Evolutionary conservation across 2,329 filamentous ascomycete species (phyloP).

Genomic region (Hypoxylon sp.): DNA sequence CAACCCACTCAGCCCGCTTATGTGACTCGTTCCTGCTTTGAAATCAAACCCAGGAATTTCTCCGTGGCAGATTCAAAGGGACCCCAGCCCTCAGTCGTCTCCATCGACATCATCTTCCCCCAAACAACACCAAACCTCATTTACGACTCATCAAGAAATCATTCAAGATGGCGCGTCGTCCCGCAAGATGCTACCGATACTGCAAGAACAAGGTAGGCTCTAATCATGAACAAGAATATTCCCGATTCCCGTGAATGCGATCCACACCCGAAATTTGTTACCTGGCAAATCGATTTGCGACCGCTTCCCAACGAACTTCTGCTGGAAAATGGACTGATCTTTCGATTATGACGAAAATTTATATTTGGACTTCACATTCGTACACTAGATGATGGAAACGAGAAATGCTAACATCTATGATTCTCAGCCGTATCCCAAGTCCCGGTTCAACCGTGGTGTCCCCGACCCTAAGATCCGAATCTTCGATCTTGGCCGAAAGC

Average conservation of each 20-base stretch:
- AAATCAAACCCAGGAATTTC: constrained; percentile 61
- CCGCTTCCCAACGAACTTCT: constrained; percentile 1
- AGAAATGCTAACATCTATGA: constrained; percentile 69
- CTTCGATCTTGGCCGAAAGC: constrained; percentile 99
- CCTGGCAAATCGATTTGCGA: constrained; percentile 27
- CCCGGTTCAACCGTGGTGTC: constrained; percentile 99
- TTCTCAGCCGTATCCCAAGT: constrained; percentile 94
- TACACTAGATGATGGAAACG: constrained; percentile 2
- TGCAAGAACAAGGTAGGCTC: constrained; percentile 99
- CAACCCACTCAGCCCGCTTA: constrained; percentile 42
- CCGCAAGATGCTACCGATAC: constrained; percentile 99
- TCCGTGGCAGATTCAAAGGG: constrained; percentile 49
- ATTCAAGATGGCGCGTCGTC: constrained; percentile 98
- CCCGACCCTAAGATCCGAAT: constrained; percentile 88
- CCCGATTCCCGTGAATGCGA: constrained; percentile 15
- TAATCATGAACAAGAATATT: constrained; percentile 19
- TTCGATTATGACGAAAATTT: constrained; percentile 10
- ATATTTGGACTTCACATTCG: neutral
- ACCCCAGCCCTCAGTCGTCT: constrained; percentile 42
- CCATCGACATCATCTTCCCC: constrained; percentile 51
- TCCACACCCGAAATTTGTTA: constrained; percentile 18
- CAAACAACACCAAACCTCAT: constrained; percentile 53
- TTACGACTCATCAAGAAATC: constrained; percentile 64
- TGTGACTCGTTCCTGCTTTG: constrained; percentile 60
- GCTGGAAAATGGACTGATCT: constrained; percentile 13